phyloP scores from a whole-genome alignment of 805 yeast species.

The Saccharomycopsis fodiens region DNA sequence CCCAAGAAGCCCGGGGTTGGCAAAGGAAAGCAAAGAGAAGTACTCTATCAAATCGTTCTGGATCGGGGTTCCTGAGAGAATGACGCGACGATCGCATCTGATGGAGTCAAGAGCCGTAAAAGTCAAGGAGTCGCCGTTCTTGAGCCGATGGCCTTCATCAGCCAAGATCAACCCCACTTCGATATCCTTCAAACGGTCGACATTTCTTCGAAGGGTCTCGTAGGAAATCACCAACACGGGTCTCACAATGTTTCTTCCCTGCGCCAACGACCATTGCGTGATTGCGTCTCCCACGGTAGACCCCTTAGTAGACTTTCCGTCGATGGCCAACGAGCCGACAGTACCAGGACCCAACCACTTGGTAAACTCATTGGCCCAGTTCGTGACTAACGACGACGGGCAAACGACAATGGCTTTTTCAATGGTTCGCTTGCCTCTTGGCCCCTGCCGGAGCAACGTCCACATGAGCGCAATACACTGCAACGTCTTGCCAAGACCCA shows the following conservation, averaged over 20 bases:
- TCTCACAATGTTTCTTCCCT: slow-evolving; percentile 80
- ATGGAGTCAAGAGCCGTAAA: slow-evolving; percentile 81
- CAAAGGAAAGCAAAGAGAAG: slow-evolving; percentile 81
- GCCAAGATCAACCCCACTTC: slow-evolving; percentile 84
- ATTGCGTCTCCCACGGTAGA: slow-evolving; percentile 62
- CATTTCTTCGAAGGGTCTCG: slow-evolving; percentile 85
- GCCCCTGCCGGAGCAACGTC: slow-evolving; percentile 86
- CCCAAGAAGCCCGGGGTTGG: slow-evolving; percentile 91
- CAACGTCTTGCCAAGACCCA: slow-evolving; percentile 89
- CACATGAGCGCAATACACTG: slow-evolving; percentile 89
- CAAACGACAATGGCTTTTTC: slow-evolving; percentile 90
- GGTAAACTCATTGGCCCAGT: slow-evolving; percentile 94
- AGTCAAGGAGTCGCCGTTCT: slow-evolving; percentile 87
- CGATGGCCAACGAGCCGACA: slow-evolving; percentile 80
- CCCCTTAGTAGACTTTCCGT: slow-evolving; percentile 77
- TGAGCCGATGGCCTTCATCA: slow-evolving; percentile 78
- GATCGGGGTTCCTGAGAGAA: slow-evolving; percentile 92
- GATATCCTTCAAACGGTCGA: slow-evolving; percentile 61
- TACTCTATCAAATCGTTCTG: slow-evolving; percentile 94
- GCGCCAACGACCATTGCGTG: slow-evolving; percentile 78
- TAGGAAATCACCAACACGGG: slow-evolving; percentile 93
- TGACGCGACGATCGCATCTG: slow-evolving; percentile 81
- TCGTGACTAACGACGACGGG: slow-evolving; percentile 87
- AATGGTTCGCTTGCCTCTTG: slow-evolving; percentile 71
- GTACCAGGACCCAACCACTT: slow-evolving; percentile 96